phyloP scores from a whole-genome alignment of 257 asterid species.

The Verbena officinalis region DNA sequence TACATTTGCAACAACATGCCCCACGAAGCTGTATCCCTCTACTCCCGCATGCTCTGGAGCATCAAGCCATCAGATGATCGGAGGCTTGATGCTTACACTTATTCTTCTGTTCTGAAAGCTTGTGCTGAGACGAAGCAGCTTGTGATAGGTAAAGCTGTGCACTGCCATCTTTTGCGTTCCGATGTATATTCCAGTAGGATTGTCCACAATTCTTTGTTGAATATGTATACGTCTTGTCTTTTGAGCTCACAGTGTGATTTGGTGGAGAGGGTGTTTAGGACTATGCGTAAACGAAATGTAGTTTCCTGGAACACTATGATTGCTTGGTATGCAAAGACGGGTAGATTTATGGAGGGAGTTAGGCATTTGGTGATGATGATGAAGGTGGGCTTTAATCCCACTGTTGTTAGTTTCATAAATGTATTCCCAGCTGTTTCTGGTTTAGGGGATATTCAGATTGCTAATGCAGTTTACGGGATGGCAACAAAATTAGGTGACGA shows the following conservation, averaged over 20 bases:
- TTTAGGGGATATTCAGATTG: constrained; percentile 45
- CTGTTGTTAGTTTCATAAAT: constrained; percentile 64
- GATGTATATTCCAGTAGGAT: constrained; percentile 62
- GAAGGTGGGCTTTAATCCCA: constrained; percentile 55
- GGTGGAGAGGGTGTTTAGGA: constrained; percentile 58
- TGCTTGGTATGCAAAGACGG: constrained; percentile 63
- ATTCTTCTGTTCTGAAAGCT: constrained; percentile 85
- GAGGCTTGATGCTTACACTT: constrained; percentile 69
- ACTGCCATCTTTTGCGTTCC: constrained; percentile 71
- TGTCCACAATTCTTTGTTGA: constrained; percentile 78
- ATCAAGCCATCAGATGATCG: constrained; percentile 27
- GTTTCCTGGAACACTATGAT: constrained; percentile 78
- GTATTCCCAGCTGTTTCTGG: constrained; percentile 59
- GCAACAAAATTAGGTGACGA: constrained; percentile 51
- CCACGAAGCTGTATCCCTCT: constrained; percentile 64
- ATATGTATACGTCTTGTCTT: constrained; percentile 73
- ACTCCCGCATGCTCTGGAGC: constrained; percentile 51
- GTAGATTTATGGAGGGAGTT: constrained; percentile 56
- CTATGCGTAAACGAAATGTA: constrained; percentile 72
- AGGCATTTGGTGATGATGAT: constrained; percentile 59
- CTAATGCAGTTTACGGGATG: constrained; percentile 57
- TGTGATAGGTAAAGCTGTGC: constrained; percentile 72
- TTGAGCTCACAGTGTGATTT: constrained; percentile 42
- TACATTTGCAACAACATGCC: constrained; percentile 72
- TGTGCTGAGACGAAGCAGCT: constrained; percentile 71